Percentiles rank a stretch among this genome's conserved stretches.
Conservation (phyloP, 768 basidiomycete genomes). For the Boletus rubescentipes region DNA sequence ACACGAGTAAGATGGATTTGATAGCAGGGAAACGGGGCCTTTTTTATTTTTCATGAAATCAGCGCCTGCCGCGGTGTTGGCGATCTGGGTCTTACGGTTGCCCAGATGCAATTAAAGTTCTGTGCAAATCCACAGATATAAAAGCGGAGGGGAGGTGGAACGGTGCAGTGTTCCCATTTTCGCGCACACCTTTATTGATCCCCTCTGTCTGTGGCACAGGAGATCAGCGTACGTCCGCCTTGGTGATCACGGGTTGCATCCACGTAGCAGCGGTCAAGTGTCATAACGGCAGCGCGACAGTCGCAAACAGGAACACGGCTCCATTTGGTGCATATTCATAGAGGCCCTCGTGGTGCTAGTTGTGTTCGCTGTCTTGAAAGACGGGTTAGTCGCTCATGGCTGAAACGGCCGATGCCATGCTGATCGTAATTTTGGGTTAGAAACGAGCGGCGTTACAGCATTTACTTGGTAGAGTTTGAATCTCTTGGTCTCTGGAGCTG, state of each 20-base stretch:
- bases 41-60: slow-evolving; percentile 29
- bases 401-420: slow-evolving; percentile 9
- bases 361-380: slow-evolving; percentile 6
- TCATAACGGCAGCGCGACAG: slow-evolving; percentile 12
- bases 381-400: slow-evolving; percentile 22
- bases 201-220: background rate
- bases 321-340: slow-evolving; percentile 1
- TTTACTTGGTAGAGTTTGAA: background rate
- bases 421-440: slow-evolving; percentile 16
- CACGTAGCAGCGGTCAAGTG: slow-evolving; percentile 10
- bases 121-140: slow-evolving; percentile 29
- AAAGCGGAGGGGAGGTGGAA: slow-evolving; percentile 19
- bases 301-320: background rate
- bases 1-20: slow-evolving; percentile 26
- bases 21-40: slow-evolving; percentile 31
- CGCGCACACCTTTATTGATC: slow-evolving; percentile 10
- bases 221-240: background rate
- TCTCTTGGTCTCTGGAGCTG: background rate
- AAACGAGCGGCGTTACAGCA: slow-evolving; percentile 8
- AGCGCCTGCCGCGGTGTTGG: slow-evolving; percentile 31
- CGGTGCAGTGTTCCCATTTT: slow-evolving; percentile 15
- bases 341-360: slow-evolving; percentile 1
- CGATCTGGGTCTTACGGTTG: slow-evolving; percentile 20
- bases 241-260: slow-evolving; percentile 1
- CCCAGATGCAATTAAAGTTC: slow-evolving; percentile 31